Evolutionary conservation across 257 asterid species (phyloP), one percentile per base, ranked within the genome.

Genomic region (Nyctanthes arbortristis): DNA sequence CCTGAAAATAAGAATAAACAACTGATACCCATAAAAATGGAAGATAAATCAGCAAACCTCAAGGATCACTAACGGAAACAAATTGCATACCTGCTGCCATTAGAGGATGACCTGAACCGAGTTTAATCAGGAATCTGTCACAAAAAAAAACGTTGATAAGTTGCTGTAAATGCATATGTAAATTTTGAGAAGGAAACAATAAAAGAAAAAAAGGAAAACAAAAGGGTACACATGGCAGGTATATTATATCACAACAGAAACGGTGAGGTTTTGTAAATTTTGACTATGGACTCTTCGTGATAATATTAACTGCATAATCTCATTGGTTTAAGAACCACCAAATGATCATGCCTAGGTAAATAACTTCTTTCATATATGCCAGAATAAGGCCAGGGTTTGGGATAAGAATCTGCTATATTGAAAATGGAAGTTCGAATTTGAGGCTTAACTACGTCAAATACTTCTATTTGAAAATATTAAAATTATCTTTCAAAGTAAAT

Each of bases 71-170:
- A 47, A 47, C 24, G 27, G 7, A 20, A 47, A n/a, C 4, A 47
- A 27, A n/a, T 18, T 25, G 47, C 49, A 30, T 58, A 66, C 76
- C 76, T 13, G 49, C 1, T 27, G 18, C 52, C 40, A 34, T 32
- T 13, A 47, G 31, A 65, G 52, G 65, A 58, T 63, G 16, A 67
- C 52, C 39, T 2, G 39, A 45, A 32, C 66, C 31, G 13, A 20
- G 30, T 43, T 58, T 30, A 30, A 31, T 47, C 37, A 70, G 8
- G 52, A 49, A 65, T 76, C 73, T 47, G 76, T 20, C 27, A 49
- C 60, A 58, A 36, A 66, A 18, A 56, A 1, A 11, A 59, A 27
- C 58, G 0, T 18, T 12, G 7, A n/a, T 47, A 47, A 47, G 11
- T n/a, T 47, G 28, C 57, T 18, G 57, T 5, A 47, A 47, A 18